phyloP scores from a whole-genome alignment of 768 basidiomycete genomes.

The Lactarius akahatsu region DNA sequence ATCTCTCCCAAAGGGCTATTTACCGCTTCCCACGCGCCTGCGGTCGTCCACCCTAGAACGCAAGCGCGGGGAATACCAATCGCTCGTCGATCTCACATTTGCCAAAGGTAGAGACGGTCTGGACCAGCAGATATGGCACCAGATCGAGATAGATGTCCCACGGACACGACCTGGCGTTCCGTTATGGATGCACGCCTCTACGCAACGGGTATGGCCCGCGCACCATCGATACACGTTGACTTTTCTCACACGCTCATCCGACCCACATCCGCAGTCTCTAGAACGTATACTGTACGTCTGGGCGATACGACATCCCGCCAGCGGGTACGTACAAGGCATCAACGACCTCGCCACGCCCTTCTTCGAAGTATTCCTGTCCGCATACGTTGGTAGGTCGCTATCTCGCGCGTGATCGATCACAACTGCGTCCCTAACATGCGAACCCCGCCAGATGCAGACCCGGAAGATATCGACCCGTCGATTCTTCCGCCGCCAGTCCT shows the following conservation, averaged over 20 bases:
- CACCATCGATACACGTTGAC: constrained; percentile 20
- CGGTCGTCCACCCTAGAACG: constrained; percentile 76
- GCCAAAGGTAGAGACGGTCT: constrained; percentile 79
- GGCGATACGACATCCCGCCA: constrained; percentile 98
- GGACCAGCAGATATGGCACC: constrained; percentile 99
- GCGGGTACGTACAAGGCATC: constrained; percentile 98
- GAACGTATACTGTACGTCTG: constrained; percentile 97
- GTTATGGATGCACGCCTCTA: constrained; percentile 87
- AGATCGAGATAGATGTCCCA: constrained; percentile 98
- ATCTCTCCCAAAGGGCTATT: constrained; percentile 69
- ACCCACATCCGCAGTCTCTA: constrained; percentile 57
- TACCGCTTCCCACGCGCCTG: constrained; percentile 78
- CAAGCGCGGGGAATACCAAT: constrained; percentile 90
- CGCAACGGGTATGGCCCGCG: constrained; percentile 70
- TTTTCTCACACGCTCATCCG: constrained; percentile 19
- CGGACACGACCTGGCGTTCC: constrained; percentile 88
- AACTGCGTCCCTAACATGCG: not conserved
- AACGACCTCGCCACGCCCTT: constrained; percentile 98
- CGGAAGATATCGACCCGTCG: constrained; percentile 82
- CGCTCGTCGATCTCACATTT: constrained; percentile 87
- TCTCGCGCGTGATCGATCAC: not conserved
- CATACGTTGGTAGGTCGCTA: constrained; percentile 75
- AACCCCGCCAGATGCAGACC: constrained; percentile 69
- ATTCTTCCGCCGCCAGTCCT: constrained; percentile 67
- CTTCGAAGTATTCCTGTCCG: constrained; percentile 94